Evolutionary conservation across 2,329 filamentous ascomycete species (phyloP), one percentile per base, ranked within the genome.

Genomic region (Penicillium nordicum): DNA sequence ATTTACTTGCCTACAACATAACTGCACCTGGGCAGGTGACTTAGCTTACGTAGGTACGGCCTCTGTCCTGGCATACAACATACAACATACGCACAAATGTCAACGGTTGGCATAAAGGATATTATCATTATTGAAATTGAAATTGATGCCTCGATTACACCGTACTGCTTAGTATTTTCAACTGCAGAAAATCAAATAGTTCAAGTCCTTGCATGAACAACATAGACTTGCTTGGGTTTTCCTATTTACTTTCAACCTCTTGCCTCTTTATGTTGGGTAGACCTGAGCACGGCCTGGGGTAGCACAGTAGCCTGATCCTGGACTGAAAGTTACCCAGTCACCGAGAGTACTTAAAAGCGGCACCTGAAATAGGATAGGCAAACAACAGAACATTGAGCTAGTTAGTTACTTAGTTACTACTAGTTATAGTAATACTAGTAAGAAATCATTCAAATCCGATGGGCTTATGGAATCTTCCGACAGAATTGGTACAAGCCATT

Each of bases 201-300:
- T 38, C 36, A 21, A 37, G 21, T 44, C 50, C 54, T 53, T 57
- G 50, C 54, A 53, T 41, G 11, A 43, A 18, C 18, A 21, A 29
- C 18, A 21, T 42, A 7, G 1, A 21, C n/a, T 14, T 14, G 11
- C 5, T 27, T 36, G 30, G 45, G 10, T 14, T 50, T 40, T 18
- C 12, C 1, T n/a, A 30, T 50, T 18, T 6, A 18, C 6, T 21
- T 29, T 9, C 3, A 14, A 21, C 2, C 47, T 37, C 25, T 5
- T 38, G 47, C 47, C 36, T 25, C 36, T 30, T 50, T 50, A 37
- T 21, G 4, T 1, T 30, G 2, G n/a, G 43, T 45, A 45, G 11
- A 45, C 32, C 21, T 45, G 27, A 45, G 43, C 8, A 45, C n/a
- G n/a, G 1, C 1, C 18, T 32, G 9, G 5, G 8, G 10, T 4